phyloP scores from a whole-genome alignment of 345 rosid species.

The Populus tremula region DNA sequence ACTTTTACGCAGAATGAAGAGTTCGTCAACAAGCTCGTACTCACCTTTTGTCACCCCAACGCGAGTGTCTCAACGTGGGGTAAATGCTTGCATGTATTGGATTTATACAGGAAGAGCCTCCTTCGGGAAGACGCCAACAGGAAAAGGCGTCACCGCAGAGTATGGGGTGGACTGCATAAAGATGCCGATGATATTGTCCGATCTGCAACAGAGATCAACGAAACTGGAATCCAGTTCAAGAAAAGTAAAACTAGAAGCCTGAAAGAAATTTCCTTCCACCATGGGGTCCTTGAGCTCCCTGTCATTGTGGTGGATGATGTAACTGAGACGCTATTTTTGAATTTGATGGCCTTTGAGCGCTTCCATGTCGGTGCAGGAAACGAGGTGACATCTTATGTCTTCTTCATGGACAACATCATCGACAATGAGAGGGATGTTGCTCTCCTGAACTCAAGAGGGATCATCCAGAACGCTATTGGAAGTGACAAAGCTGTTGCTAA shows the following conservation, averaged over 20 bases:
- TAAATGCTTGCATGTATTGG: conserved; percentile 44
- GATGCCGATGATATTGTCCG: conserved; percentile 15
- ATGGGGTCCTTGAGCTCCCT: conserved; percentile 38
- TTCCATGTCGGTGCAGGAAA: conserved; percentile 43
- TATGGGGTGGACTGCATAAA: neutral
- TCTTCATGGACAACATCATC: conserved; percentile 51
- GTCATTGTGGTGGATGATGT: conserved; percentile 28
- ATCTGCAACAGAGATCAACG: conserved; percentile 42
- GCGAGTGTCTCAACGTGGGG: conserved; percentile 9
- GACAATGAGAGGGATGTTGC: conserved; percentile 44
- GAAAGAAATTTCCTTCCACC: conserved; percentile 37
- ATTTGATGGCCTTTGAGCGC: conserved; percentile 43
- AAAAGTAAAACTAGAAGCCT: conserved; percentile 29
- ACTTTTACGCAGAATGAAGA: conserved; percentile 28
- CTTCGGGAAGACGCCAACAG: neutral
- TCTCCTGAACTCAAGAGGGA: conserved; percentile 39
- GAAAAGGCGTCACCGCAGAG: neutral
- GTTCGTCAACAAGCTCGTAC: conserved; percentile 33
- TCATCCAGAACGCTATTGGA: conserved; percentile 46
- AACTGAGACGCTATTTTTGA: conserved; percentile 33
- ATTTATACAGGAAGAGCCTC: conserved; percentile 32
- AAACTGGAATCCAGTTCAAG: conserved; percentile 42
- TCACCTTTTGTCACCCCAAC: conserved; percentile 33
- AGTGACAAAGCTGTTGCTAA: conserved; percentile 49
- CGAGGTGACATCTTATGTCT: conserved; percentile 40